Base-by-base conservation (phyloP, 108 stramenopile species). In the Skeletonema grethae region DNA sequence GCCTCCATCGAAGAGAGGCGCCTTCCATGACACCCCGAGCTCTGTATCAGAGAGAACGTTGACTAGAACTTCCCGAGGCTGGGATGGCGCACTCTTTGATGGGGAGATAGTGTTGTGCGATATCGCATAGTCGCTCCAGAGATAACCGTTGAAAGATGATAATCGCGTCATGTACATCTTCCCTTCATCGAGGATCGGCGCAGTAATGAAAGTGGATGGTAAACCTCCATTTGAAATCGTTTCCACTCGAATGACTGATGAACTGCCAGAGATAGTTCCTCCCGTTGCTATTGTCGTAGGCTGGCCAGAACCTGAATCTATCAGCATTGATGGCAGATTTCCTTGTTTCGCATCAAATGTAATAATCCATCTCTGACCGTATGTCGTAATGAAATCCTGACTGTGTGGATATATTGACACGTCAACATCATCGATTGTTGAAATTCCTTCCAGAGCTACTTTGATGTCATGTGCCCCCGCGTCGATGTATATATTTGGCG, bases 71-170 rank as follows among this genome's bases (percentile, higher is more conserved):
- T 74, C 36, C 30, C 63, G 28, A 38, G 84, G 84, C 2, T 69
- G 66, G 15, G 71, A 62, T 24, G 84, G 81, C 4, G 58, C 65
- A 38, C 25, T 36, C 46, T 59, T 63, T 22, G 57, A 48, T 6
- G 80, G 76, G 28, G 77, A 64, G 7, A 74, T 74, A 13, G 63
- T 57, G 35, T 66, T 78, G 25, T 60, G 12, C 13, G 79, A 68
- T 11, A 32, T 20, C 12, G 60, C 2, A 20, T 61, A 38, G 28
- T 34, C 36, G 31, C 72, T 69, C 84, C 84, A 85, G 22, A 53
- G 41, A 61, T 60, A 22, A 9, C 65, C 72, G 63, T 90, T 91
- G 73, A 85, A 84, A 6, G 91, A 86, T 12, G 61, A 29, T 11
- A 93, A 84, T 56, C 75, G 64, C 0, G 88, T 76, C 29, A 65